These are phyloP conservation scores for Komagataella ulmi DNA, from an alignment of 805 yeast species.

Conservation along the genomic window DNA sequence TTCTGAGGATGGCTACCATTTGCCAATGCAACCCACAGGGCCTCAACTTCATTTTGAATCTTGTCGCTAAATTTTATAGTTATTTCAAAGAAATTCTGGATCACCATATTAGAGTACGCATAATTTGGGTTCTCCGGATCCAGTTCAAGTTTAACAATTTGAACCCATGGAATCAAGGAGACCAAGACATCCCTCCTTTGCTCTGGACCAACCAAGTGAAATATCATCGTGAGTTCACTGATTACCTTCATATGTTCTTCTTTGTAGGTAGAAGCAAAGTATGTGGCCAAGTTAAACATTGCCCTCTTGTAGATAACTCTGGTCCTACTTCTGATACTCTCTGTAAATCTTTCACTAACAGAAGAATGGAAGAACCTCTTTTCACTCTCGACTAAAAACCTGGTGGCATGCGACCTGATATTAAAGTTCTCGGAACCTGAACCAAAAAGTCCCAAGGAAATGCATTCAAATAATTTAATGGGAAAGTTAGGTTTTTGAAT, in stretches of 20 bases:
- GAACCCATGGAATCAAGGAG: slow-evolving; percentile 87
- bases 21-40: slow-evolving; percentile 92
- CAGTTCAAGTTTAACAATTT: slow-evolving; percentile 50
- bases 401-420: slow-evolving; percentile 62
- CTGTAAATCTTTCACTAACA: slow-evolving; percentile 44
- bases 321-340: slow-evolving; percentile 61
- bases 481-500: slow-evolving; percentile 33
- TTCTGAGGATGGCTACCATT: slow-evolving; percentile 56
- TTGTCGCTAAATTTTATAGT: slow-evolving; percentile 64
- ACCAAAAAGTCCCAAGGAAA: slow-evolving; percentile 68
- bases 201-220: slow-evolving; percentile 42
- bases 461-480: slow-evolving; percentile 46
- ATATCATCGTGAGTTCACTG: slow-evolving; percentile 58
- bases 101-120: slow-evolving; percentile 44
- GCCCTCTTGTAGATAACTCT: slow-evolving; percentile 82
- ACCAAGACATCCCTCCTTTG: slow-evolving; percentile 70
- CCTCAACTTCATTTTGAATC: slow-evolving; percentile 81
- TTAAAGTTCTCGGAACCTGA: slow-evolving; percentile 60
- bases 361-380: slow-evolving; percentile 38
- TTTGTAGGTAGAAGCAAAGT: slow-evolving; percentile 50
- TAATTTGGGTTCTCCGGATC: slow-evolving; percentile 19
- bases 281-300: slow-evolving; percentile 62
- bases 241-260: slow-evolving; percentile 48
- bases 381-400: slow-evolving; percentile 58
- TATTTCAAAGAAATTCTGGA: slow-evolving; percentile 72